A percentile compares a stretch with the other conserved stretches of the same genome.
Conservation (phyloP, 805 yeast genomes). For the Dipodascus geniculatus region DNA sequence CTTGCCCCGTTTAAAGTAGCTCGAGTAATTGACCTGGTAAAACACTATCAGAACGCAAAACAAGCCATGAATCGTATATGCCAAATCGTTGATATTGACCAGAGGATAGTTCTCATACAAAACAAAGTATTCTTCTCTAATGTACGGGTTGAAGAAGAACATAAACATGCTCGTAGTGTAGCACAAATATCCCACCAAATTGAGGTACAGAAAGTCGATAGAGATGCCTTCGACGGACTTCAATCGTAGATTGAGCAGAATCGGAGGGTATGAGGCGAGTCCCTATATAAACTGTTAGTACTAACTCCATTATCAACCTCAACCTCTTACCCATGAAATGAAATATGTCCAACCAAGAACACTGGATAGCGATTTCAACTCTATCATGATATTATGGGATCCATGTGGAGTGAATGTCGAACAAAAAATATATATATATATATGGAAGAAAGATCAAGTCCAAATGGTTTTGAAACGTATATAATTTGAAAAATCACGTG, state of each 20-base stretch:
- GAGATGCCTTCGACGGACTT: conserved; percentile 28
- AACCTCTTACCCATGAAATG: conserved; percentile 13
- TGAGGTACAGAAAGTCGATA: conserved; percentile 25
- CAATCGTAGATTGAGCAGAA: conserved; percentile 21
- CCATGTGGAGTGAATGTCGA: background rate
- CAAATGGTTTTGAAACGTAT: background rate
- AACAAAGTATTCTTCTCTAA: conserved; percentile 26
- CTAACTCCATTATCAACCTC: background rate
- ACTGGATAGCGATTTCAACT: conserved; percentile 4
- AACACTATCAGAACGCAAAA: conserved; percentile 25
- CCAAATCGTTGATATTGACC: conserved; percentile 33
- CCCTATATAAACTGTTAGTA: conserved; percentile 19
- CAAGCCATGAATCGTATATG: conserved; percentile 35
- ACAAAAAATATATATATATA: no score
- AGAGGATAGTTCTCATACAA: conserved; percentile 19
- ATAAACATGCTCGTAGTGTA: conserved; percentile 23
- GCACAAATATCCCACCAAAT: conserved; percentile 26
- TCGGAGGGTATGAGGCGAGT: conserved; percentile 28
- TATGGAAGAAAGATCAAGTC: background rate
- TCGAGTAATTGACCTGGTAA: conserved; percentile 28
- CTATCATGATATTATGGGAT: background rate
- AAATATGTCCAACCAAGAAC: conserved; percentile 17
- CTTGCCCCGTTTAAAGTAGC: conserved; percentile 23
- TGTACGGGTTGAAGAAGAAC: conserved; percentile 23
- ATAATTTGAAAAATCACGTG: background rate